These are phyloP conservation scores for Trichoderma koningiopsis DNA, from an alignment of 2,329 filamentous ascomycete species.

Conservation along the genomic window DNA sequence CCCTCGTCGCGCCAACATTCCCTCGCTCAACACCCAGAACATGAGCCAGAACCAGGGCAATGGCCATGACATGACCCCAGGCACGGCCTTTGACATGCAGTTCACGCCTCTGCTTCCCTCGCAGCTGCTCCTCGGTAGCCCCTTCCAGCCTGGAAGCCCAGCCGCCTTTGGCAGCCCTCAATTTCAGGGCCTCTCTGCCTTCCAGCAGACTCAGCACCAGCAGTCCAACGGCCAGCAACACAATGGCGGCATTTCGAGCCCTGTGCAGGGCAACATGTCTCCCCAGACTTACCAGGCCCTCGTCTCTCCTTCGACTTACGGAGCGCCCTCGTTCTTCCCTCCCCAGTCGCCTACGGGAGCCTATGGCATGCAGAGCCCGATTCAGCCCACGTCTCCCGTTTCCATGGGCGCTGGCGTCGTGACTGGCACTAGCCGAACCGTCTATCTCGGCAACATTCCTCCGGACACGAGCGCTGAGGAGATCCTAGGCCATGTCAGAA, in stretches of 20 bases:
- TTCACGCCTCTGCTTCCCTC: constrained; percentile 95
- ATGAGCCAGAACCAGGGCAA: constrained; percentile 50
- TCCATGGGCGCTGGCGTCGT: constrained; percentile 77
- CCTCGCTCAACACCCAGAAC: constrained; percentile 85
- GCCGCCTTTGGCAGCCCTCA: constrained; percentile 87
- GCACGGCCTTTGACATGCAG: constrained; percentile 94
- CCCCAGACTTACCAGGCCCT: constrained; percentile 82
- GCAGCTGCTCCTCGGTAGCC: constrained; percentile 90
- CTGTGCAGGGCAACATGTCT: constrained; percentile 75
- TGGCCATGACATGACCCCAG: constrained; percentile 80
- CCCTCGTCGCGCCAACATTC: constrained; percentile 81
- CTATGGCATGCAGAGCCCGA: constrained; percentile 61
- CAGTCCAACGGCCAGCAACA: constrained; percentile 57
- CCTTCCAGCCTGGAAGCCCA: constrained; percentile 93
- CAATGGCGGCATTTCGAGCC: constrained; percentile 68
- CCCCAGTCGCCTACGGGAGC: constrained; percentile 84
- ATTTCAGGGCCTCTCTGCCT: constrained; percentile 81
- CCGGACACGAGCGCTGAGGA: constrained; percentile 96
- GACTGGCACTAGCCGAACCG: constrained; percentile 90
- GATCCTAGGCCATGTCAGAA: constrained; percentile 92
- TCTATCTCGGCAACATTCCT: constrained; percentile 98
- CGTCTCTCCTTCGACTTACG: constrained; percentile 82
- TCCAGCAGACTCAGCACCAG: constrained; percentile 62
- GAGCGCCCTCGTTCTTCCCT: constrained; percentile 79
- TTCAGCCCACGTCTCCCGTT: constrained; percentile 72